Evolutionary conservation across 1,284 basidiomycete genomes (phyloP), one percentile per base, ranked within the genome.

Genomic region (Fomes fomentarius): DNA sequence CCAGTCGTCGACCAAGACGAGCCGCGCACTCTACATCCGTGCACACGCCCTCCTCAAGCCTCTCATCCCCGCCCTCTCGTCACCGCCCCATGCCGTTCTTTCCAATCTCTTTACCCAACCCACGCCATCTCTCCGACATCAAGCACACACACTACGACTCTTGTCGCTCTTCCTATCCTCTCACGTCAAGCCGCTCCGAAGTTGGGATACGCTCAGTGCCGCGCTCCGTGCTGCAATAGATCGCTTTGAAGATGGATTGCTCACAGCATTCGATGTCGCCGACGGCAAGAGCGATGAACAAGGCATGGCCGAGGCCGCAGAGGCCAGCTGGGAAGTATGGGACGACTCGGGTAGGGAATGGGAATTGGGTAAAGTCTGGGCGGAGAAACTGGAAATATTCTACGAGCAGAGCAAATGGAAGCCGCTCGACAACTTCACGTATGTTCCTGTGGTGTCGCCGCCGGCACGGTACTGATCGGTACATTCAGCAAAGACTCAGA

Each of bases 361-460:
- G 93, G 94, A 96, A 69, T 85, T 94, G 76, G 93, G 91, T 0
- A 84, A 91, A 50, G 87, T 94, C 17, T 98, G 96, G 91, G 86
- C 92, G 1, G 95, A 98, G 72, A 96, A 96, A 74, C 76, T 90
- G 26, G 93, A 96, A 68, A 85, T 97, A n/a, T 94, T 98, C 66
- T 97, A 96, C 69, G 89, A 93, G 65, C 83, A 85, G 54, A 84
- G 80, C 2, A 78, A 80, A 46, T 96, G 93, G 86, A 83, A 91
- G 62, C 83, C 94, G 0, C 66, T 89, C 34, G 85, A 89, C 57
- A 97, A 97, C 71, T 85, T 96, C 66, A 88, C 87, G 88, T 92
- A 69, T 70, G 91, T 80, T 50, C 41, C 21, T 14, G 21, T 42
- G n/a, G 33, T 12, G 35, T 25, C 7, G 30, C 10, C 44, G 7